Conservation (phyloP, 2,329 filamentous ascomycete species). For the Claviceps capensis region DNA sequence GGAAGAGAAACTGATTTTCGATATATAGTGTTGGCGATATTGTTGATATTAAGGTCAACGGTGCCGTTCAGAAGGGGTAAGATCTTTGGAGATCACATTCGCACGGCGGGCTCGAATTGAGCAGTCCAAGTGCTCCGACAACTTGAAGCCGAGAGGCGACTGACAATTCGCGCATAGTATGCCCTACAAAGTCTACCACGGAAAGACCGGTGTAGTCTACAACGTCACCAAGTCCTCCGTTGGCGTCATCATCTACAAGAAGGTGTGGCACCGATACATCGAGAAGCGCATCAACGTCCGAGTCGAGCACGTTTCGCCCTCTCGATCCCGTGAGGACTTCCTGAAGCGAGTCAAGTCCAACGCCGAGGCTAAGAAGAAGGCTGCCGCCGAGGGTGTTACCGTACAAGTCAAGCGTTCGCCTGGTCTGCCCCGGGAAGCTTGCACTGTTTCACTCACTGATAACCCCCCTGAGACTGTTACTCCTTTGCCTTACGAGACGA, state of each 20-base stretch:
- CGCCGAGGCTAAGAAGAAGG: conserved; percentile 81
- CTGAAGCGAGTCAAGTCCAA: conserved; percentile 92
- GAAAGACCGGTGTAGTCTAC: conserved; percentile 96
- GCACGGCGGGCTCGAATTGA: background rate
- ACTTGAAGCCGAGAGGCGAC: conserved; percentile 7
- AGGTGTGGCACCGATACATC: conserved; percentile 98
- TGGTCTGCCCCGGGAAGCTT: conserved; percentile 62
- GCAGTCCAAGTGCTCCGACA: background rate
- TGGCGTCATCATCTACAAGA: conserved; percentile 98
- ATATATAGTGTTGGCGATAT: conserved; percentile 77
- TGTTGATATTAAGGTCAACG: conserved; percentile 97
- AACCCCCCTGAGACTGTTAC: conserved; percentile 83
- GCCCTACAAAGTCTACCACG: conserved; percentile 99
- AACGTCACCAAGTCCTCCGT: conserved; percentile 98
- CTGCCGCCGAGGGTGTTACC: conserved; percentile 76
- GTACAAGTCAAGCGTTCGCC: conserved; percentile 91
- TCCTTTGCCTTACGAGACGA: conserved; percentile 93
- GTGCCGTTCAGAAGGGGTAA: conserved; percentile 96
- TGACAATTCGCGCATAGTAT: conserved; percentile 48
- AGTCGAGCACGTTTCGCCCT: conserved; percentile 91
- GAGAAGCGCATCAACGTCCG: conserved; percentile 99
- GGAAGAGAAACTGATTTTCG: conserved; percentile 26
- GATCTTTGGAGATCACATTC: conserved; percentile 15
- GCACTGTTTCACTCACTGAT: conserved; percentile 66
- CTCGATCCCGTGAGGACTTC: conserved; percentile 94